A percentile compares a stretch with the other conserved stretches of the same genome.
Evolutionary conservation across 305 asterid species (phyloP).

Genomic region (Solanum hybrid): DNA sequence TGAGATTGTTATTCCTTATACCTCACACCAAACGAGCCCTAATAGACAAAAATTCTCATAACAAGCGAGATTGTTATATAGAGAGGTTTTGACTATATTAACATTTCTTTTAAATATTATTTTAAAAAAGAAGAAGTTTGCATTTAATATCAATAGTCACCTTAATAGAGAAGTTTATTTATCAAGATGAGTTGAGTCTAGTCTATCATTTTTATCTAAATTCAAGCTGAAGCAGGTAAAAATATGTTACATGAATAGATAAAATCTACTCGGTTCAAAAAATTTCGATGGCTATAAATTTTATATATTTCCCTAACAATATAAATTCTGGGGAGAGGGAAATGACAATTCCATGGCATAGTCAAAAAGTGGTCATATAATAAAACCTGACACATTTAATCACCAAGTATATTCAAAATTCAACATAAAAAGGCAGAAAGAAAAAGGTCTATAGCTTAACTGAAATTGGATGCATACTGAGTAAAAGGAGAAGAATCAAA

Average conservation of each 20-base stretch:
- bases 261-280: background rate
- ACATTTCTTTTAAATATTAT: background rate
- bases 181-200: background rate
- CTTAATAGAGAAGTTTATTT: background rate
- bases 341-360: background rate
- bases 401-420: background rate
- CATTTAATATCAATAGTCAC: background rate
- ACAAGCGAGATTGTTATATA: background rate
- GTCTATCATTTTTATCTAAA: too few species aligned
- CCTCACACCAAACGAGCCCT: background rate
- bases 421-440: background rate
- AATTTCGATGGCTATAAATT: background rate
- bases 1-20: too few species aligned
- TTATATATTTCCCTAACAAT: background rate
- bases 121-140: background rate
- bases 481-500: background rate
- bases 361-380: background rate
- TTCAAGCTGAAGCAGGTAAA: background rate
- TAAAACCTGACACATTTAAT: background rate
- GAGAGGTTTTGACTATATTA: background rate
- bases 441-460: background rate
- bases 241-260: background rate
- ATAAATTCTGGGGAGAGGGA: background rate
- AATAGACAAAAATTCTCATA: background rate
- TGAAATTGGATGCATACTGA: background rate